Evolutionary conservation across 495 filamentous ascomycete genomes (phyloP), one percentile per base, ranked within the genome.

Genomic region (Trichocladium antarcticum): DNA sequence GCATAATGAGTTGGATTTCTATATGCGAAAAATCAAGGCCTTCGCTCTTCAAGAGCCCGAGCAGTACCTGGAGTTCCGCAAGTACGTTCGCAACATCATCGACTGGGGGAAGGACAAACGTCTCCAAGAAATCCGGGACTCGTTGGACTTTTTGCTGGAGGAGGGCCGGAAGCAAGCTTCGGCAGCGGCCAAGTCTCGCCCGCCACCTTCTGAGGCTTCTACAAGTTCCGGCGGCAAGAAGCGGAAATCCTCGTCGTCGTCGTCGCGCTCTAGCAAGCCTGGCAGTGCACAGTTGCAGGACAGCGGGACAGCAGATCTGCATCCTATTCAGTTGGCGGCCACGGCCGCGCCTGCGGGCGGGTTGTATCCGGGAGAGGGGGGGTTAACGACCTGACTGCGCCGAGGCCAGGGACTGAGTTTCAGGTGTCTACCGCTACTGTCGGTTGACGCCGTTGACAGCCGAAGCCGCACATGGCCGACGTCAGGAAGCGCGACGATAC

Each of bases 101-200:
- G 31, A 67, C 47, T 65, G 62, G 62, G 62, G 64, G 7, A 63
- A 51, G 43, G 54, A 54, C 38, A 37, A 42, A 27, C 57, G 60
- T 7, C 45, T 67, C 29, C 49, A 56, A n/a, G 49, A 56, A 27
- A 63, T 67, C 44, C 55, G 49, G 49, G 40, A 57, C 0, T 50
- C 59, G 12, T 45, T 67, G 48, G 56, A 67, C 47, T 47, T 5
- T 22, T 51, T 63, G 38, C 42, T 56, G 41, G 41, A 61, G 40
- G 47, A 57, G 40, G 42, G 45, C 34, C 48, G 54, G 54, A 54
- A 32, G 47, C 31, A 16, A 45, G 19, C 51, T 45, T 58, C 51
- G 27, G 31, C 57, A 39, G 46, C 47, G 37, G 57, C 54, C 14
- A 59, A 57, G 46, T 59, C 54, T 49, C 54, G 54, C 37, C 57